Conservation (phyloP, 2,329 filamentous ascomycete species). For the Neurospora sp. region DNA sequence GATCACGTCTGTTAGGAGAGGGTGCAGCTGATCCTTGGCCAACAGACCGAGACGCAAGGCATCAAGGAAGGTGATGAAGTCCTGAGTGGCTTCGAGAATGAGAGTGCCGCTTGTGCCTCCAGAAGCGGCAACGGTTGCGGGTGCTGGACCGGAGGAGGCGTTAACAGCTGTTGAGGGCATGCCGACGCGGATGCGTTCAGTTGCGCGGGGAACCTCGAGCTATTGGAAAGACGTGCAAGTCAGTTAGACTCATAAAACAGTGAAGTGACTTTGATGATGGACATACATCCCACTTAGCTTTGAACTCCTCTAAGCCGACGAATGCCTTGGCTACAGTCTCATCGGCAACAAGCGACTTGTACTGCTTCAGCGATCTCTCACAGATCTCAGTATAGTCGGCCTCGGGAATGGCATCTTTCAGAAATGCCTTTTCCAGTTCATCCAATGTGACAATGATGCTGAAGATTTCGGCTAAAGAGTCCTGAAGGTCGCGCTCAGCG, state of each 20-base stretch:
- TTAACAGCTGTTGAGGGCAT: slow-evolving; percentile 75
- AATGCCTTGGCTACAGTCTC: slow-evolving; percentile 87
- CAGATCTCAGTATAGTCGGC: slow-evolving; percentile 94
- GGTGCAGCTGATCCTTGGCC: slow-evolving; percentile 94
- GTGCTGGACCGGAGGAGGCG: slow-evolving; percentile 36
- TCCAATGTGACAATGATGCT: slow-evolving; percentile 95
- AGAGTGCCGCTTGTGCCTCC: slow-evolving; percentile 49
- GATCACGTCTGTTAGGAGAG: slow-evolving; percentile 87
- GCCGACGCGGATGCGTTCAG: slow-evolving; percentile 83
- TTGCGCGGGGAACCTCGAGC: slow-evolving; percentile 91
- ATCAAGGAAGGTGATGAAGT: slow-evolving; percentile 97
- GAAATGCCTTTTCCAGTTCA: slow-evolving; percentile 89
- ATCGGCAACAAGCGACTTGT: slow-evolving; percentile 86
- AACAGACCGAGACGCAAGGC: slow-evolving; percentile 85
- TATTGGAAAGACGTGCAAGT: slow-evolving; percentile 28
- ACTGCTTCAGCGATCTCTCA: slow-evolving; percentile 87
- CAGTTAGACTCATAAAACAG: neutral
- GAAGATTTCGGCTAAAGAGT: slow-evolving; percentile 93
- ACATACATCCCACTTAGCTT: slow-evolving; percentile 80
- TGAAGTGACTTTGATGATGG: neutral
- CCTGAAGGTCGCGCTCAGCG: slow-evolving; percentile 85
- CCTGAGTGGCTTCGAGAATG: slow-evolving; percentile 86
- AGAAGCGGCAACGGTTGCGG: slow-evolving; percentile 30
- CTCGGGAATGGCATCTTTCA: slow-evolving; percentile 90
- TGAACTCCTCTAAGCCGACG: slow-evolving; percentile 82